These are phyloP conservation scores for Chenopodium suecicum DNA, from an alignment of 148 eudicot genomes.

Conservation along the genomic window DNA sequence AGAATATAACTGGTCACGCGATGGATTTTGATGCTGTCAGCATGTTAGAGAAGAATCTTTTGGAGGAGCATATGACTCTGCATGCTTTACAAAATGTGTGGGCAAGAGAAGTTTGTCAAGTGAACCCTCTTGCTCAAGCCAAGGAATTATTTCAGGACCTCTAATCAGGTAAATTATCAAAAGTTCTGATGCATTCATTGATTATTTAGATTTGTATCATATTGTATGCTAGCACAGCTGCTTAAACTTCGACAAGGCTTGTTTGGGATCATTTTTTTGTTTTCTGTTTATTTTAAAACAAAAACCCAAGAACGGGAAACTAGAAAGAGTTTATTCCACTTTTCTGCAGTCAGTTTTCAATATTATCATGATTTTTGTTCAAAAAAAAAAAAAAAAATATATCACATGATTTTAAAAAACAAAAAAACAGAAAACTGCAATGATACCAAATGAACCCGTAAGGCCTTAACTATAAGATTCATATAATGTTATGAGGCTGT, in stretches of 20 bases:
- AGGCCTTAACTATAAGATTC: not conserved
- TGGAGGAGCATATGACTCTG: constrained; percentile 50
- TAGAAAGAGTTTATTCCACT: no score
- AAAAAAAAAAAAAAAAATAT: no score
- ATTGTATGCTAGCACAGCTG: not conserved
- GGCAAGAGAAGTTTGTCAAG: constrained; percentile 53
- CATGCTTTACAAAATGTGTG: constrained; percentile 62
- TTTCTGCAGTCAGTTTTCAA: no score
- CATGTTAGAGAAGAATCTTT: constrained; percentile 45
- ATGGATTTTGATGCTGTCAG: constrained; percentile 47
- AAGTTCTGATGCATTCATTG: not conserved
- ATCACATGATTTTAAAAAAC: no score
- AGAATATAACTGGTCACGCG: constrained; percentile 56
- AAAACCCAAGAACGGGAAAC: no score
- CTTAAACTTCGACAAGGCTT: not conserved
- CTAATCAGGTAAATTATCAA: constrained; percentile 25
- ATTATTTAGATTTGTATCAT: not conserved
- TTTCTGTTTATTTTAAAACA: no score
- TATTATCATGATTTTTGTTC: no score
- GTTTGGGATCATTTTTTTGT: no score
- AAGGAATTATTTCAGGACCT: constrained; percentile 51
- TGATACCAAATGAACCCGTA: no score
- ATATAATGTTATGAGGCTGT: not conserved
- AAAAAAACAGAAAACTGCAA: no score
- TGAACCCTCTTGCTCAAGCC: constrained; percentile 58